Conservation (phyloP, 1,139 yeast genomes). For the Pichia sp. region DNA sequence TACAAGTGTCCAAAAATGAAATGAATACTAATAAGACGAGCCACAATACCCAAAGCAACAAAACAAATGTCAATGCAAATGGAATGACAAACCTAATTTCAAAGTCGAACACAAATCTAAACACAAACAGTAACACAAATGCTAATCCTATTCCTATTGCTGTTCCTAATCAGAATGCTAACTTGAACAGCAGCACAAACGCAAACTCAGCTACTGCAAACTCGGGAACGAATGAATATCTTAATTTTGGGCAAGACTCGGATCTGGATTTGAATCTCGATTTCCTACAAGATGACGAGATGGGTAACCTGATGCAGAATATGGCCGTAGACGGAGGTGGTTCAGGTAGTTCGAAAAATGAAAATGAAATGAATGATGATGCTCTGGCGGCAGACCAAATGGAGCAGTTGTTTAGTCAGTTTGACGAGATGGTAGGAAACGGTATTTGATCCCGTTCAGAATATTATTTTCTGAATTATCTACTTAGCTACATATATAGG, state of each 20-base stretch:
- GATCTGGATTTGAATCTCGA: conserved; percentile 26
- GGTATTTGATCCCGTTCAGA: background rate
- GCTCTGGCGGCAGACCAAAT: conserved; percentile 29
- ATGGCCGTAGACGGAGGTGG: background rate
- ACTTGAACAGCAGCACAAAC: background rate
- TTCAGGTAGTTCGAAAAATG: background rate
- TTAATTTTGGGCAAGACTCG: conserved; percentile 17
- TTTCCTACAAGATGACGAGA: conserved; percentile 20
- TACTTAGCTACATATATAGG: background rate
- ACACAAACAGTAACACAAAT: background rate
- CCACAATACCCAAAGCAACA: background rate
- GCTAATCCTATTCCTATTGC: background rate
- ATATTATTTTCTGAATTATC: background rate
- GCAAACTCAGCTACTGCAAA: background rate
- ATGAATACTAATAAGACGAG: background rate
- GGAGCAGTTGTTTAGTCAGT: conserved; percentile 30
- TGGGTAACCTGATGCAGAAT: conserved; percentile 11
- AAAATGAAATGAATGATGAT: conserved; percentile 12
- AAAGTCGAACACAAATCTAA: background rate
- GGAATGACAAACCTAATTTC: background rate
- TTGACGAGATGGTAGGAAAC: conserved; percentile 29
- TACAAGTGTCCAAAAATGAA: background rate
- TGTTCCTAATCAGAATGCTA: background rate
- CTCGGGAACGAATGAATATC: conserved; percentile 7
- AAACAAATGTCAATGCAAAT: background rate